phyloP scores from a whole-genome alignment of 176 grass and related monocot species.

The sorghum (Sorghum bicolor) region Sorghum_bicolor_NCBIv3 NC_012871.2:65725501-65726000 shows the following conservation, averaged over 20 bases:
- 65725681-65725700: constrained; percentile 45
- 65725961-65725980: background rate
- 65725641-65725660: constrained; percentile 4
- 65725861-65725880: no score
- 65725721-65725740: constrained; percentile 12
- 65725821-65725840: background rate
- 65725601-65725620: background rate
- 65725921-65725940: background rate
- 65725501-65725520: background rate
- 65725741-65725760: background rate
- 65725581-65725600: constrained; percentile 41
- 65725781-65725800: background rate
- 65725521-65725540: no score
- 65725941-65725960: background rate
- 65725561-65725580: background rate
- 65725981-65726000: background rate
- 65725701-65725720: constrained; percentile 12
- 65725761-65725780: no score
- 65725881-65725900: background rate
- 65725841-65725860: background rate
- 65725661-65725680: constrained; percentile 47
- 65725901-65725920: background rate
- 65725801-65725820: background rate
- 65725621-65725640: background rate
- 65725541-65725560: background rate